Evolutionary conservation across 2,329 filamentous ascomycete species (phyloP).

Genomic region (Botryosphaeria dothidea): DNA sequence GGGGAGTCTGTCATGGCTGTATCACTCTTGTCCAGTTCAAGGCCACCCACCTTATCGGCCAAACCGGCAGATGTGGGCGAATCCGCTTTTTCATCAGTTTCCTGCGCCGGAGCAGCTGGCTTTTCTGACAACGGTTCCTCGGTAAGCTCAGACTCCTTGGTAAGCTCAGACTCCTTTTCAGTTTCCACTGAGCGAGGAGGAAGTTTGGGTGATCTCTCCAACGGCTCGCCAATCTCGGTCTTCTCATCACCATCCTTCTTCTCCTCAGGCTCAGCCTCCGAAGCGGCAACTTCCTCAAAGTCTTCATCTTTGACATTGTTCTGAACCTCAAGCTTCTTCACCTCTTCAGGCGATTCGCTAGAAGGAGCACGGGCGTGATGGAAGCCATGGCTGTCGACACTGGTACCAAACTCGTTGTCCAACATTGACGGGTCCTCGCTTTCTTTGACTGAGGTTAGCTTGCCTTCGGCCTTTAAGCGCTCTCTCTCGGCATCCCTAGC

Average conservation of each 20-base stretch:
- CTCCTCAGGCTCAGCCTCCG: slow-evolving; percentile 72
- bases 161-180: not conserved
- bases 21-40: slow-evolving; percentile 61
- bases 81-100: slow-evolving; percentile 35
- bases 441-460: slow-evolving; percentile 59
- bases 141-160: not conserved
- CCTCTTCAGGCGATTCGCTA: slow-evolving; percentile 61
- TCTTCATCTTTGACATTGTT: slow-evolving; percentile 86
- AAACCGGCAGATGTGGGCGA: slow-evolving; percentile 56
- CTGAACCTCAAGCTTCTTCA: slow-evolving; percentile 72
- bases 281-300: slow-evolving; percentile 81
- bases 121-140: slow-evolving; percentile 27
- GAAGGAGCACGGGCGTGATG: slow-evolving; percentile 51
- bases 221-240: slow-evolving; percentile 36
- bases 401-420: slow-evolving; percentile 53
- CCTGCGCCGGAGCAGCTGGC: slow-evolving; percentile 26
- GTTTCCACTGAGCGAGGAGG: slow-evolving; percentile 41
- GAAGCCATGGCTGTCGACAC: slow-evolving; percentile 54
- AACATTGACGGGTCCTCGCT: slow-evolving; percentile 55
- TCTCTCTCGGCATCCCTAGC: slow-evolving; percentile 80
- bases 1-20: slow-evolving; percentile 22
- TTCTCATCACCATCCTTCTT: slow-evolving; percentile 53
- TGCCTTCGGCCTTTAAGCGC: slow-evolving; percentile 73
- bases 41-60: slow-evolving; percentile 54
- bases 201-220: slow-evolving; percentile 48